Percentiles rank a stretch among this genome's conserved stretches.
Evolutionary conservation across 768 basidiomycete genomes (phyloP).

Genomic region (Pleurotus cornucopiae): DNA sequence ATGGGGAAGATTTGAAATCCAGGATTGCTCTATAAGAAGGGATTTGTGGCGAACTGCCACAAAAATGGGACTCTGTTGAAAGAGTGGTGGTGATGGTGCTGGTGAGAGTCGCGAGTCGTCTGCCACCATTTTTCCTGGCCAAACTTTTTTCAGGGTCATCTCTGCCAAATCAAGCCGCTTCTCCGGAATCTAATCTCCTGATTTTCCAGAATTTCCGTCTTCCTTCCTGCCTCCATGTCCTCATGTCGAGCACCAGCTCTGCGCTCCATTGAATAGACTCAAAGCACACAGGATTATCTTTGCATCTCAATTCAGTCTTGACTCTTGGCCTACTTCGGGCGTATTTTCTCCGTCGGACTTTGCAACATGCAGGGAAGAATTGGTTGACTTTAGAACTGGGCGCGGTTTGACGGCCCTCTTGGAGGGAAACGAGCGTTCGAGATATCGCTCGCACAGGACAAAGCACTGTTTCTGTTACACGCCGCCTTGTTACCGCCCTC

Average conservation of each 20-base stretch:
- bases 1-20: slow-evolving; percentile 38
- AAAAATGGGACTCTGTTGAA: slow-evolving; percentile 7
- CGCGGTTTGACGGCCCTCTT: background rate
- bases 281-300: too few species aligned
- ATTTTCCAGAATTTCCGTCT: background rate
- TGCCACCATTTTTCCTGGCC: slow-evolving; percentile 3
- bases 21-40: slow-evolving; percentile 27
- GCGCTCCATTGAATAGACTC: background rate
- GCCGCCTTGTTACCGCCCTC: too few species aligned
- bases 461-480: too few species aligned
- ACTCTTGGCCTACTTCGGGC: background rate
- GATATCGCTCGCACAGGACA: too few species aligned
- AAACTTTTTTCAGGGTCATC: background rate
- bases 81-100: background rate
- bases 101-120: slow-evolving; percentile 4
- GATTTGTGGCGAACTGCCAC: slow-evolving; percentile 14
- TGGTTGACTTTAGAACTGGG: background rate
- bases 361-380: background rate
- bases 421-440: background rate
- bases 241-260: background rate
- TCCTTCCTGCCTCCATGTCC: background rate
- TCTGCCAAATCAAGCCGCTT: background rate
- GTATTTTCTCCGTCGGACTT: background rate
- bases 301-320: background rate
- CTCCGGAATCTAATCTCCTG: background rate